These are phyloP conservation scores for Aspergillus coremiiformis DNA, from an alignment of 495 filamentous ascomycete species.

Conservation along the genomic window DNA sequence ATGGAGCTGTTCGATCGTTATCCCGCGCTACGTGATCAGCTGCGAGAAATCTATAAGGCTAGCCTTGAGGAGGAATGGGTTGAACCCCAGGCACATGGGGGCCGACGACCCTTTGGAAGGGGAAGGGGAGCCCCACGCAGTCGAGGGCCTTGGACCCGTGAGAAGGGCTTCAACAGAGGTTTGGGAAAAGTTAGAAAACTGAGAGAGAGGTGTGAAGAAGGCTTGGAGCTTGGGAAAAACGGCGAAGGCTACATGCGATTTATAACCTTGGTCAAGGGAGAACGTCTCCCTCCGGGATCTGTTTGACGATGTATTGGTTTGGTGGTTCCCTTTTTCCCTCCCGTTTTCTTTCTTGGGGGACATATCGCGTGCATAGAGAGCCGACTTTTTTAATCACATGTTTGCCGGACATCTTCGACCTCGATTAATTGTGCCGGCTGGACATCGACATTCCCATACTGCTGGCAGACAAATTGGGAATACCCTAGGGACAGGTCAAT, in stretches of 20 bases:
- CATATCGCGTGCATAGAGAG: background rate
- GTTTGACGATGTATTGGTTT: slow-evolving; percentile 14
- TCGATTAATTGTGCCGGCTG: background rate
- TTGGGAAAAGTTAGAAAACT: slow-evolving; percentile 35
- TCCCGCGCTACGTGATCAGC: slow-evolving; percentile 42
- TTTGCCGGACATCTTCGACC: background rate
- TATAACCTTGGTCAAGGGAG: slow-evolving; percentile 29
- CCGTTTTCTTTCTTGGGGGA: background rate
- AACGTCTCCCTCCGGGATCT: slow-evolving; percentile 3
- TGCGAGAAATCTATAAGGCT: slow-evolving; percentile 45
- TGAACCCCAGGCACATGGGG: slow-evolving; percentile 19
- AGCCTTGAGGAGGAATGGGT: slow-evolving; percentile 44
- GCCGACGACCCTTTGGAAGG: slow-evolving; percentile 31
- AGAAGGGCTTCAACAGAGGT: slow-evolving; percentile 41
- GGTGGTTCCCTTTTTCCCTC: background rate
- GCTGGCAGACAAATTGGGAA: background rate
- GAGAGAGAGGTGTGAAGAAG: slow-evolving; percentile 35
- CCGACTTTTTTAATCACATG: background rate
- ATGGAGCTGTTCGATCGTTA: slow-evolving; percentile 44
- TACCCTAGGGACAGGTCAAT: background rate
- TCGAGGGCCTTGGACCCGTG: slow-evolving; percentile 36
- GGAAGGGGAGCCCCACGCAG: slow-evolving; percentile 37
- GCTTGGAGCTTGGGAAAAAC: slow-evolving; percentile 23
- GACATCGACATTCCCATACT: background rate
- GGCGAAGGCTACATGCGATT: slow-evolving; percentile 40